Evolutionary conservation across 768 basidiomycete genomes (phyloP).

Genomic region (Chalciporus sphaerocephalus): DNA sequence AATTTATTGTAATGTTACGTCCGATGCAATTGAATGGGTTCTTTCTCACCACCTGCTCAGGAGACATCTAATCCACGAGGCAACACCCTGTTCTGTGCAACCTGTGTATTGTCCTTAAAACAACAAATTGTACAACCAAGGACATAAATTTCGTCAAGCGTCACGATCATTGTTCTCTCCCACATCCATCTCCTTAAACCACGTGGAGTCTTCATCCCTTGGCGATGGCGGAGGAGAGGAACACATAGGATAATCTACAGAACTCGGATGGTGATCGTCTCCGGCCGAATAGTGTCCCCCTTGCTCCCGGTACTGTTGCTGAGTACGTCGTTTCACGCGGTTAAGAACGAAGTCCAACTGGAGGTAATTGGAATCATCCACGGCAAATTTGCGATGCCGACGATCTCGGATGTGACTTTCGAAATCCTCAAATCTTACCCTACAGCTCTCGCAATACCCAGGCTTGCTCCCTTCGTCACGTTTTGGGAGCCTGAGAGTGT

Average conservation of each 20-base stretch:
- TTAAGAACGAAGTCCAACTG: slow-evolving; percentile 73
- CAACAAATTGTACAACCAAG: slow-evolving; percentile 16
- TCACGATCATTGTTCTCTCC: slow-evolving; percentile 19
- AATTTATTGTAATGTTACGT: slow-evolving; percentile 10
- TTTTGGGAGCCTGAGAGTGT: slow-evolving; percentile 67
- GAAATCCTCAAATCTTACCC: slow-evolving; percentile 86
- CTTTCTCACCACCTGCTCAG: too few species aligned
- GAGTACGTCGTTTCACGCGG: slow-evolving; percentile 50
- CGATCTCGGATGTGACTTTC: slow-evolving; percentile 61
- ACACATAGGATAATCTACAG: slow-evolving; percentile 23
- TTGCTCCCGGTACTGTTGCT: slow-evolving; percentile 27
- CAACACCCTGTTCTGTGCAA: too few species aligned
- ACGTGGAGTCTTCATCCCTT: slow-evolving; percentile 19
- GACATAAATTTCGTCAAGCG: slow-evolving; percentile 13
- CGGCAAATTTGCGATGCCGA: slow-evolving; percentile 81
- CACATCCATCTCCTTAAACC: slow-evolving; percentile 19
- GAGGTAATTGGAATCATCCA: slow-evolving; percentile 69
- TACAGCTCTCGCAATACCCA: slow-evolving; percentile 97
- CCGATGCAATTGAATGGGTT: slow-evolving; percentile 10
- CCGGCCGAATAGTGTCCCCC: slow-evolving; percentile 7
- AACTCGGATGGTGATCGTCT: slow-evolving; percentile 9
- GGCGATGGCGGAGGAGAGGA: slow-evolving; percentile 20
- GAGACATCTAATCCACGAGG: too few species aligned
- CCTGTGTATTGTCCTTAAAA: slow-evolving; percentile 19
- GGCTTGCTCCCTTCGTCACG: slow-evolving; percentile 87